Evolutionary conservation across 176 grass and related monocot genomes (phyloP).

Genomic region (Aegilops bicornis): DNA sequence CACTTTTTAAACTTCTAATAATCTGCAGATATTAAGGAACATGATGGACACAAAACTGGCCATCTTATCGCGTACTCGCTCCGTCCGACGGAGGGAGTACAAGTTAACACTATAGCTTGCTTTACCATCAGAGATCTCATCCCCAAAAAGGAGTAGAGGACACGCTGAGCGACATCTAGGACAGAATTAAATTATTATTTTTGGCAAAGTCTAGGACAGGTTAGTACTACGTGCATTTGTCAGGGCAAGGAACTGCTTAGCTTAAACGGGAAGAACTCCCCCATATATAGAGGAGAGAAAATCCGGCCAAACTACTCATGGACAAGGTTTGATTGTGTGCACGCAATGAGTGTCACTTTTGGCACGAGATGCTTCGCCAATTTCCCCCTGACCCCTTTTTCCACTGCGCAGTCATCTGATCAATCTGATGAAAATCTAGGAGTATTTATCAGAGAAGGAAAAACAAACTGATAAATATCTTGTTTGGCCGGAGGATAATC

Average conservation of each 20-base stretch:
- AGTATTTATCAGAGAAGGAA: too few species aligned
- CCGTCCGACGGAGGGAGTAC: neutral
- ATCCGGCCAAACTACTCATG: conserved; percentile 14
- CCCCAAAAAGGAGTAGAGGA: neutral
- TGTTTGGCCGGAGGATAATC: neutral
- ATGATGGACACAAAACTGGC: neutral
- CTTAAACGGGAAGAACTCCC: neutral
- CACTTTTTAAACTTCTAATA: neutral
- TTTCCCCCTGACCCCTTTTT: neutral
- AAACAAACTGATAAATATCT: too few species aligned
- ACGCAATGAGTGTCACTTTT: conserved; percentile 20
- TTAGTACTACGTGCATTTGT: neutral
- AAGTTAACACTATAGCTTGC: neutral
- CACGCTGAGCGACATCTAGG: neutral
- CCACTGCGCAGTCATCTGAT: neutral
- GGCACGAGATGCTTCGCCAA: neutral
- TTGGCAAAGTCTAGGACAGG: neutral
- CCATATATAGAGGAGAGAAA: neutral
- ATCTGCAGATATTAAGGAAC: neutral
- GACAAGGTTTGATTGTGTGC: neutral
- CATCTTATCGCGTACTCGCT: neutral
- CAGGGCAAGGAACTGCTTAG: neutral
- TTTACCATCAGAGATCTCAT: neutral
- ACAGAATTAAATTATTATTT: too few species aligned
- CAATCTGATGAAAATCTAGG: neutral